Conservation (phyloP, 768 basidiomycete genomes). For the Mycena sanguinolenta region DNA sequence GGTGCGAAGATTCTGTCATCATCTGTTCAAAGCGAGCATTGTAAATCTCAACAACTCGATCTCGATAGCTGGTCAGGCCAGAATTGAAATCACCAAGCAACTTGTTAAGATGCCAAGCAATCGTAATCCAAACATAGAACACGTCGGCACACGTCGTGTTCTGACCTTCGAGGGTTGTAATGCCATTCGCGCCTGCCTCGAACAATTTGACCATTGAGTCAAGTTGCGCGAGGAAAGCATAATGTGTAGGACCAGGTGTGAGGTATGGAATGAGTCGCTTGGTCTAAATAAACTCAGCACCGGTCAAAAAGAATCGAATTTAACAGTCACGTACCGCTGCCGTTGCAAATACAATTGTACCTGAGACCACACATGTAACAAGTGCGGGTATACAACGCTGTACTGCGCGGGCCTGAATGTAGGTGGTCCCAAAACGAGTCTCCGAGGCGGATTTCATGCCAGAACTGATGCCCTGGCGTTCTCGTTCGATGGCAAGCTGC, state of each 20-base stretch:
- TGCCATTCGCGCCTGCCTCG: constrained; percentile 37
- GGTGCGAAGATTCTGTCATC: constrained; percentile 45
- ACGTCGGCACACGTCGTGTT: constrained; percentile 46
- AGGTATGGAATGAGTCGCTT: constrained; percentile 39
- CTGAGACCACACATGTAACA: constrained; percentile 30
- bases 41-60: constrained; percentile 38
- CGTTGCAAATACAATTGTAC: constrained; percentile 39
- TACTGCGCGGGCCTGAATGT: constrained; percentile 39
- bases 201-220: constrained; percentile 35
- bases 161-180: constrained; percentile 46
- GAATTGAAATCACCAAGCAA: constrained; percentile 34
- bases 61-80: constrained; percentile 9
- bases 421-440: constrained; percentile 44
- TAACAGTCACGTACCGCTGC: constrained; percentile 35
- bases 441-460: constrained; percentile 41
- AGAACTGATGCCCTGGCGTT: background rate
- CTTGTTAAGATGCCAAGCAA: constrained; percentile 42
- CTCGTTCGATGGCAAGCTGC: background rate
- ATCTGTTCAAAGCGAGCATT: constrained; percentile 44
- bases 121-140: constrained; percentile 47
- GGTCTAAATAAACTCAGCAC: constrained; percentile 29
- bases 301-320: background rate
- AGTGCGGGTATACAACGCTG: constrained; percentile 40
- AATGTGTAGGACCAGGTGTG: constrained; percentile 28
- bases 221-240: constrained; percentile 34